Percentiles rank a stretch among this genome's conserved stretches.
phyloP scores from a whole-genome alignment of 768 basidiomycete genomes.

The Gymnopilus dilepis region DNA sequence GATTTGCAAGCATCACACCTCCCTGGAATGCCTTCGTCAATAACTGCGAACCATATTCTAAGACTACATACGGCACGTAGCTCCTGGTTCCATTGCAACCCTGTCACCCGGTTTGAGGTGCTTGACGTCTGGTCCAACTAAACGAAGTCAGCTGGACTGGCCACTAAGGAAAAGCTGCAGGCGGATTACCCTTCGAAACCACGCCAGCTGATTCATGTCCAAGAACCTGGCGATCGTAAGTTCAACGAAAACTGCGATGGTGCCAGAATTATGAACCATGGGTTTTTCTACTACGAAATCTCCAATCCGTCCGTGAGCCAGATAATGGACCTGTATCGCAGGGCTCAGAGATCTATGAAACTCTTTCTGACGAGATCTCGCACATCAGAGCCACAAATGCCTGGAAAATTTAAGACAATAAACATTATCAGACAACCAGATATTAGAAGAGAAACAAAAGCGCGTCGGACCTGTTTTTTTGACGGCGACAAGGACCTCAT shows the following conservation, averaged over 20 bases:
- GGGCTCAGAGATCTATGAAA: neutral
- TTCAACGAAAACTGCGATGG: neutral
- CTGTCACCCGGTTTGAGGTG: constrained; percentile 82
- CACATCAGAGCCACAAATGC: constrained; percentile 93
- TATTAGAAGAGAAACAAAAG: neutral
- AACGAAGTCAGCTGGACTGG: too few relatives aligned
- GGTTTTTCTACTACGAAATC: constrained; percentile 82
- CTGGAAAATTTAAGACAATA: constrained; percentile 40
- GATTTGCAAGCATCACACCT: constrained; percentile 83
- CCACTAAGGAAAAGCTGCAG: too few relatives aligned
- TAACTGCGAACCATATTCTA: neutral
- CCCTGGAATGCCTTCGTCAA: constrained; percentile 33
- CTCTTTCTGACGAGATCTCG: constrained; percentile 16
- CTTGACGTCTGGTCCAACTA: constrained; percentile 80
- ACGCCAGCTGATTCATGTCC: constrained; percentile 94
- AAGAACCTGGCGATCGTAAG: constrained; percentile 57
- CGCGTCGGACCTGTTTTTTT: constrained; percentile 81
- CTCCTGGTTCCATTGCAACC: constrained; percentile 92
- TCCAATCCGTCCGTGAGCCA: constrained; percentile 78
- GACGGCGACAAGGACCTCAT: constrained; percentile 87
- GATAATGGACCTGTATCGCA: constrained; percentile 74
- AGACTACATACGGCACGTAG: constrained; percentile 66
- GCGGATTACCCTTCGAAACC: constrained; percentile 72
- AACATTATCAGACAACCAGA: neutral
- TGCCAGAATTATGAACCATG: constrained; percentile 54